phyloP scores from a whole-genome alignment of 75 land plant species.

The Ceratopteris richardii region DNA sequence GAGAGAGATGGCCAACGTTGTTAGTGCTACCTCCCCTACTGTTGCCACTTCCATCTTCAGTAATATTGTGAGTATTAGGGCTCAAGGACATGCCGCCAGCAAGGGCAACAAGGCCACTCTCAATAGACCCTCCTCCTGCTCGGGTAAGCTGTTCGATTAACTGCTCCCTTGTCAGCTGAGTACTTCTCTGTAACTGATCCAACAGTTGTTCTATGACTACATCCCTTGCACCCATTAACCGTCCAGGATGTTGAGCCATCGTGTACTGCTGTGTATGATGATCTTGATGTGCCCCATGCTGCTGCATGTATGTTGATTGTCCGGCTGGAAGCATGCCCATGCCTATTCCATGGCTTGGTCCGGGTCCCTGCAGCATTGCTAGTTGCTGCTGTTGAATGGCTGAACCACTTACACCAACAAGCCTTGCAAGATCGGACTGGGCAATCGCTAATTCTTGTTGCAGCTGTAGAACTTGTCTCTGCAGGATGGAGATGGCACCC shows the following conservation, averaged over 20 bases:
- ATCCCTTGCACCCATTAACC: neutral
- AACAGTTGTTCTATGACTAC: neutral
- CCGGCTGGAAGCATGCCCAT: too few species aligned
- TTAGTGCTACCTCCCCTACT: neutral
- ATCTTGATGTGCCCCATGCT: too few species aligned
- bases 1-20: neutral
- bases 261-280: too few species aligned
- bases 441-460: constrained; percentile 43
- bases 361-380: neutral
- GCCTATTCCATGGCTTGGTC: neutral
- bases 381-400: too few species aligned
- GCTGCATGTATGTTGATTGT: too few species aligned
- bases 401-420: too few species aligned
- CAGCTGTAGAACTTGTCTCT: constrained; percentile 53
- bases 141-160: constrained; percentile 1
- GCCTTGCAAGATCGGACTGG: constrained; percentile 33
- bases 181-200: constrained; percentile 4
- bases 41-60: neutral
- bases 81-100: neutral
- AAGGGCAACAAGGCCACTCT: neutral
- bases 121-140: constrained; percentile 4
- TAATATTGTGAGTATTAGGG: neutral
- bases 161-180: neutral
- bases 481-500: constrained; percentile 51
- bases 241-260: neutral